These are phyloP conservation scores for Helicosporidium sp. DNA, from an alignment of 139 green algal species.

Conservation along the genomic window DNA sequence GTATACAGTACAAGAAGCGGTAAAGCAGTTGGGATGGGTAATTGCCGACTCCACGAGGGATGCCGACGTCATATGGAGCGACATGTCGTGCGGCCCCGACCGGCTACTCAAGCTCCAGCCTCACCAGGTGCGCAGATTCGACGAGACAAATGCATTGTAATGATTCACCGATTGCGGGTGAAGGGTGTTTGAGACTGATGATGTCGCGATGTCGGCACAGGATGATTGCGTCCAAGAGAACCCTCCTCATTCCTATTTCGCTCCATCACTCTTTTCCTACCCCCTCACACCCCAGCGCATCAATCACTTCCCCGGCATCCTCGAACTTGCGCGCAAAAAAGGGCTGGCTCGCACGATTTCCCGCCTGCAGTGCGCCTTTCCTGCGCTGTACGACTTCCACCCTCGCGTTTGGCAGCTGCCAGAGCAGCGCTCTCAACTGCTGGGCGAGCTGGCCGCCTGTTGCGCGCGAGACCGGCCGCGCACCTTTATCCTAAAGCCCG, in stretches of 20 bases:
- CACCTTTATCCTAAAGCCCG: conserved; percentile 67
- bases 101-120: not conserved
- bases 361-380: conserved; percentile 28
- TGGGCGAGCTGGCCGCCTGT: conserved; percentile 14
- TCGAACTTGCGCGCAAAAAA: conserved; percentile 68
- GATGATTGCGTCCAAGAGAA: too few species aligned
- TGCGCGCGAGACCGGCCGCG: conserved; percentile 21
- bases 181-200: too few species aligned
- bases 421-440: conserved; percentile 23
- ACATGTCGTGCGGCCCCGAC: not conserved
- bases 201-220: too few species aligned
- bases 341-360: conserved; percentile 43
- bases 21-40: too few species aligned
- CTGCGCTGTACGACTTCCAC: conserved; percentile 36
- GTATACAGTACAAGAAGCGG: too few species aligned
- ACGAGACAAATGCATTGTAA: not conserved
- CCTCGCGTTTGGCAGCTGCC: conserved; percentile 50
- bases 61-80: not conserved
- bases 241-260: not conserved
- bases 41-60: too few species aligned
- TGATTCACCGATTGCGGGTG: not conserved
- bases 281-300: not conserved
- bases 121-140: not conserved
- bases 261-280: conserved; percentile 2
- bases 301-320: conserved; percentile 71